These are phyloP conservation scores for Podaxis sp. DNA, from an alignment of 768 basidiomycete species.

Conservation along the genomic window DNA sequence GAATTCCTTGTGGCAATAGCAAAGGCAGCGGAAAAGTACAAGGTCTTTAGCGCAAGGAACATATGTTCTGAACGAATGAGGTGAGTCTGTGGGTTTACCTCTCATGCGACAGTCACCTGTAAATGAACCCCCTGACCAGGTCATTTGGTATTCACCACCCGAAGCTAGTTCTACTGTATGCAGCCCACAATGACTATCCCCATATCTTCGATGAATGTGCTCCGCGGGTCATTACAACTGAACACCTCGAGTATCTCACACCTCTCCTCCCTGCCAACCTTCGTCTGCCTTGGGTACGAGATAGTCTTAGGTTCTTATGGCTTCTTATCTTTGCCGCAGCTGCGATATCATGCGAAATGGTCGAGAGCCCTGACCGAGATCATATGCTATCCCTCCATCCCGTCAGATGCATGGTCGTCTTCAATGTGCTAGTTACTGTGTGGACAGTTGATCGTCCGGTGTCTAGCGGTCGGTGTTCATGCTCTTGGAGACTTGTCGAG, in stretches of 20 bases:
- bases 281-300: constrained; percentile 6
- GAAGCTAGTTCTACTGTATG: constrained; percentile 9
- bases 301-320: neutral
- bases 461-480: neutral
- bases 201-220: constrained; percentile 12
- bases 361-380: constrained; percentile 1
- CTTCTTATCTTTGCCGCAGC: neutral
- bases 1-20: constrained; percentile 12
- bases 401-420: neutral
- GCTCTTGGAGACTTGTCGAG: neutral
- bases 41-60: constrained; percentile 16
- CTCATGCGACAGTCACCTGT: no score
- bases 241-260: neutral
- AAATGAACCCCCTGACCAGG: neutral
- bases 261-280: constrained; percentile 3
- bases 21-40: constrained; percentile 17
- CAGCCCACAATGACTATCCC: constrained; percentile 5
- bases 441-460: neutral
- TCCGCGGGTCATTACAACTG: neutral
- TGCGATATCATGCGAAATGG: constrained; percentile 10
- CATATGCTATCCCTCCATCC: neutral
- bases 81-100: neutral
- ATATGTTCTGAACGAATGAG: constrained; percentile 13
- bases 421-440: neutral
- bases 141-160: constrained; percentile 3